Evolutionary conservation across 805 yeast genomes (phyloP).

Genomic region (Nakazawaea ambrosiae): DNA sequence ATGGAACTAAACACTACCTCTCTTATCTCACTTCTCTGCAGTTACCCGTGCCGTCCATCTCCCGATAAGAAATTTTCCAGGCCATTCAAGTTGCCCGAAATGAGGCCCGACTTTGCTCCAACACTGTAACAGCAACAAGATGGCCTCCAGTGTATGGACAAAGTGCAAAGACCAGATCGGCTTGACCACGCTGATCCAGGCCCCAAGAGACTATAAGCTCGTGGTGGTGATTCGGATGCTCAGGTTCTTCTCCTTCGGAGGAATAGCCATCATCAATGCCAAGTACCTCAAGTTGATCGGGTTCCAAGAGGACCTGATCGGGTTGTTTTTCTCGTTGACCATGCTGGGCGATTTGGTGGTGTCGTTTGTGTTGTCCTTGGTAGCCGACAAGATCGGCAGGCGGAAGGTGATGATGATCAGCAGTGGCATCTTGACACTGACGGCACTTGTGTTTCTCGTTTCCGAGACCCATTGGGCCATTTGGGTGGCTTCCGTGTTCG

Average conservation of each 20-base stretch:
- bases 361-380: slow-evolving; percentile 37
- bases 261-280: slow-evolving; percentile 32
- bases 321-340: slow-evolving; percentile 41
- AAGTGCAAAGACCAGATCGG: slow-evolving; percentile 25
- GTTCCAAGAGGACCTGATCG: slow-evolving; percentile 35
- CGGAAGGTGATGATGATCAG: slow-evolving; percentile 31
- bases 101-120: no score
- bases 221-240: slow-evolving; percentile 27
- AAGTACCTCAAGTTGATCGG: slow-evolving; percentile 35
- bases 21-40: no score
- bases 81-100: no score
- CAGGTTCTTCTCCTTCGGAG: slow-evolving; percentile 31
- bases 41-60: no score
- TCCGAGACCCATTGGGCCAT: slow-evolving; percentile 27
- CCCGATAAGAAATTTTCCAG: no score
- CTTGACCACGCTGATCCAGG: slow-evolving; percentile 21
- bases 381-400: slow-evolving; percentile 43
- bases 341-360: slow-evolving; percentile 44
- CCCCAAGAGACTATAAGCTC: slow-evolving; percentile 27
- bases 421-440: slow-evolving; percentile 32
- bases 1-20: no score
- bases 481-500: slow-evolving; percentile 33
- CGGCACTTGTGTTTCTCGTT: slow-evolving; percentile 34
- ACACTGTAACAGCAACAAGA: no score
- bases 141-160: slow-evolving; percentile 6